Percentiles rank a stretch among this genome's conserved stretches.
Conservation (phyloP, 345 rosid genomes). For the Linum trigynum region DNA sequence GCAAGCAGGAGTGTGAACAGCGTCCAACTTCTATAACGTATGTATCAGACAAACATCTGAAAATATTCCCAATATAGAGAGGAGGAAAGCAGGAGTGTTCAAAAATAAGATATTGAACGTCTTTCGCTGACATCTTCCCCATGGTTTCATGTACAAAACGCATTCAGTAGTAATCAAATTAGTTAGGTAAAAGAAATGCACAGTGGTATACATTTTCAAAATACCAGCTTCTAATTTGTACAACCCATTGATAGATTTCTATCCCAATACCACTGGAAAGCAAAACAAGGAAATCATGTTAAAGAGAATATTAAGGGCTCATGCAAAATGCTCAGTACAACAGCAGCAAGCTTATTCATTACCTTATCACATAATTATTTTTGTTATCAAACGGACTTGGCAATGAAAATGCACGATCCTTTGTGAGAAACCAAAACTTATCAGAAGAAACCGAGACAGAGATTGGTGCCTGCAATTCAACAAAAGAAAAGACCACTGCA, state of each 20-base stretch:
- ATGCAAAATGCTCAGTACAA: neutral
- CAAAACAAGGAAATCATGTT: neutral
- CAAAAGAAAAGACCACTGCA: neutral
- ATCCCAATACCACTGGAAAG: neutral
- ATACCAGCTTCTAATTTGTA: neutral
- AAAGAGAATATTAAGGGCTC: too few relatives aligned
- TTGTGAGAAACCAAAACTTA: conserved; percentile 78
- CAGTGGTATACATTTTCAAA: neutral
- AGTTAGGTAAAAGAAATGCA: neutral
- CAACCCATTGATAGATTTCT: neutral
- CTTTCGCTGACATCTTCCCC: neutral
- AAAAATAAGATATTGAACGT: neutral
- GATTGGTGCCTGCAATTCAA: conserved; percentile 59
- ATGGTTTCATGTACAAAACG: too few relatives aligned
- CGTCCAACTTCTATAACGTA: neutral
- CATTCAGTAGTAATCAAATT: neutral
- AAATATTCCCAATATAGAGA: too few relatives aligned
- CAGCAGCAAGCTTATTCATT: conserved; percentile 6
- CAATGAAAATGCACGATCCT: conserved; percentile 63
- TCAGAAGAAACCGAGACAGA: conserved; percentile 73
- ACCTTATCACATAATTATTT: conserved; percentile 93
- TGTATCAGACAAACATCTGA: neutral
- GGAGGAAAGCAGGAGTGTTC: too few relatives aligned
- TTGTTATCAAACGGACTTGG: conserved; percentile 83
- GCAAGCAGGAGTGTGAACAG: neutral